Evolutionary conservation across 1,139 yeast species (phyloP).

Genomic region (Hemisphaericaspora lyxosophila): DNA sequence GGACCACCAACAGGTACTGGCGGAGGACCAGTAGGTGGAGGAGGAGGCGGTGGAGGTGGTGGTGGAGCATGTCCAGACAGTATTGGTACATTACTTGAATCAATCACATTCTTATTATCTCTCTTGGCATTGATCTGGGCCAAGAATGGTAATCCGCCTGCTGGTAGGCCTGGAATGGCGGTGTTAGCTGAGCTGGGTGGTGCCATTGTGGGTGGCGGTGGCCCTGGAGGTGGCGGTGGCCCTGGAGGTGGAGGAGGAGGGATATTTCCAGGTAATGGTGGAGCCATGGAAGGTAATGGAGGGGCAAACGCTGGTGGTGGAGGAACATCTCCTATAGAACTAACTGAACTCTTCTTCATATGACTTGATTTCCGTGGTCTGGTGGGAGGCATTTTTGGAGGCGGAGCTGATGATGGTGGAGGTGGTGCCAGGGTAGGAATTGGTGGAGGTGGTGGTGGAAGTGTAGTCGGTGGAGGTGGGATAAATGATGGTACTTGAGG

Average conservation of each 20-base stretch:
- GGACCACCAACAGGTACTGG: conserved; percentile 9
- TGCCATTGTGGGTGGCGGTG: conserved; percentile 17
- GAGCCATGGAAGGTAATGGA: conserved; percentile 15
- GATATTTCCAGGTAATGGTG: conserved; percentile 21
- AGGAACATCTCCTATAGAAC: conserved; percentile 19
- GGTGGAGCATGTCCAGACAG: conserved; percentile 12
- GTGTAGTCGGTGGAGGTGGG: conserved; percentile 14
- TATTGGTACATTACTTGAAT: conserved; percentile 22
- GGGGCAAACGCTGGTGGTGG: conserved; percentile 19
- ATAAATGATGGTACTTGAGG: conserved; percentile 13
- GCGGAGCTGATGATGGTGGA: conserved; percentile 20
- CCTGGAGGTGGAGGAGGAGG: conserved; percentile 23
- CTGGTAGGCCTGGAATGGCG: conserved; percentile 16
- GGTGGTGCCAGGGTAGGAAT: conserved; percentile 20
- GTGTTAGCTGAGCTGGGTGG: conserved; percentile 17
- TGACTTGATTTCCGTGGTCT: conserved; percentile 35
- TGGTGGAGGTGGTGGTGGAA: conserved; percentile 16
- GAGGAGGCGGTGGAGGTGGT: conserved; percentile 9
- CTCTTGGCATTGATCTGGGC: conserved; percentile 58
- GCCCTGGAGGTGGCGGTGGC: conserved; percentile 20
- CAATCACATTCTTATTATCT: conserved; percentile 61
- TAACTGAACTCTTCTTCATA: conserved; percentile 20
- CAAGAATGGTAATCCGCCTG: conserved; percentile 44
- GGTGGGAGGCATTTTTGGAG: conserved; percentile 31
- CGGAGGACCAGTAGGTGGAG: conserved; percentile 6